Base-by-base conservation (phyloP, 345 rosid genomes). In the Bruguiera parviflora region DNA sequence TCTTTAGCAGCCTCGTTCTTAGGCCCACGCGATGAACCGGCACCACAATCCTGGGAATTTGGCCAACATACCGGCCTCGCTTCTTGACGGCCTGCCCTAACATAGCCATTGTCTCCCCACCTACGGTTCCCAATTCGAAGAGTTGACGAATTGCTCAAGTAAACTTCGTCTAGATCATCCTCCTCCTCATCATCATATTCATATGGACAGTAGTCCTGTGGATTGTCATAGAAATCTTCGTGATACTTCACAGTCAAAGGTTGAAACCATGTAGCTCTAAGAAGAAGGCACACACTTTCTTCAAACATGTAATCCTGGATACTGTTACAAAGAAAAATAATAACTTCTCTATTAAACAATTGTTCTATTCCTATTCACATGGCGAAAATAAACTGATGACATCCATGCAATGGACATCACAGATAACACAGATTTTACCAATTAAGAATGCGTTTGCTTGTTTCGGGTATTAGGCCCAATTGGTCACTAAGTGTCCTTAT, bases 101-200 rank as follows among this genome's bases (percentile, higher is more conserved):
- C 97, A 60, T 82, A 91, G 27, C 97, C 96, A 66, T 88, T 94
- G 74, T 92, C 96, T 33, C 99, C 99, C 99, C 97, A 91, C 70
- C 96, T 85, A 24, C 97, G 74, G 62, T 91, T 94, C 21, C 97
- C 96, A 6, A 91, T 82, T 27, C 96, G 85, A 60, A 87, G 78
- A 71, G 77, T 85, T 13, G 91, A 71, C 1, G 87, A 82, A 60
- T 74, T 72, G 43, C 78, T 76, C 32, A 84, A 69, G 69, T 86
- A 89, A 58, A 71, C 90, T 73, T 92, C 96, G n/a, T 91, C 96
- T 5, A 84, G 68, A 56, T 85, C 93, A 3, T 78, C 81, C 13
- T 81, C 86, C 0, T 80, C 84, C 2, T 83, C 92, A 0, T 83
- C 87, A 31, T 79, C 91, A 0, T 69, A 83, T 5, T 70, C 86